Conservation (phyloP, 2,329 filamentous ascomycete genomes). For the Stagonosporopsis chrysanthemi region DNA sequence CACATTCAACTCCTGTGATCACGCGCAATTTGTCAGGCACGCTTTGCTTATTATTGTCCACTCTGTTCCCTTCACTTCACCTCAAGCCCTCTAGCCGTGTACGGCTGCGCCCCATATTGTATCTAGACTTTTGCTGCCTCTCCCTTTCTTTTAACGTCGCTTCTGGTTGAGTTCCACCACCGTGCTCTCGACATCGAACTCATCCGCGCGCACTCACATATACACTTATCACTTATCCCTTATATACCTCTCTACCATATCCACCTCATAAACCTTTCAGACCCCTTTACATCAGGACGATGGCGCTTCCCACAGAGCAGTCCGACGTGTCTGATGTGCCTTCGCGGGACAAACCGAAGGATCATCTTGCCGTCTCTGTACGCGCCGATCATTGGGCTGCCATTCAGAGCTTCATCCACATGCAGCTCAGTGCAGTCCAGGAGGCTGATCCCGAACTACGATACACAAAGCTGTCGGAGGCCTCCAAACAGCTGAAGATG, state of each 20-base stretch:
- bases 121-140: neutral
- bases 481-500: neutral
- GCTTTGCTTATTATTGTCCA: neutral
- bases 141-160: neutral
- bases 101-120: neutral
- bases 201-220: neutral
- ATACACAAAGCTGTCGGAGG: neutral
- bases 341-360: neutral
- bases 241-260: neutral
- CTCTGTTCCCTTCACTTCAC: neutral
- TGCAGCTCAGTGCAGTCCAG: neutral
- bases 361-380: neutral
- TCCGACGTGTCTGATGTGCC: neutral
- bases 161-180: neutral
- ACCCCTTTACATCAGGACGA: no score
- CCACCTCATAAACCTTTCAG: no score
- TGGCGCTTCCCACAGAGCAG: no score
- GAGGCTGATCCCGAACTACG: neutral
- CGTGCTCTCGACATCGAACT: neutral
- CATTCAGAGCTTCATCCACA: neutral
- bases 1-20: no score
- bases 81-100: neutral
- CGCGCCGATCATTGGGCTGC: slow-evolving; percentile 1
- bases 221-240: neutral
- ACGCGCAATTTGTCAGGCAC: no score